phyloP scores from a whole-genome alignment of 1,139 yeast species.

The Pichia sp. region DNA sequence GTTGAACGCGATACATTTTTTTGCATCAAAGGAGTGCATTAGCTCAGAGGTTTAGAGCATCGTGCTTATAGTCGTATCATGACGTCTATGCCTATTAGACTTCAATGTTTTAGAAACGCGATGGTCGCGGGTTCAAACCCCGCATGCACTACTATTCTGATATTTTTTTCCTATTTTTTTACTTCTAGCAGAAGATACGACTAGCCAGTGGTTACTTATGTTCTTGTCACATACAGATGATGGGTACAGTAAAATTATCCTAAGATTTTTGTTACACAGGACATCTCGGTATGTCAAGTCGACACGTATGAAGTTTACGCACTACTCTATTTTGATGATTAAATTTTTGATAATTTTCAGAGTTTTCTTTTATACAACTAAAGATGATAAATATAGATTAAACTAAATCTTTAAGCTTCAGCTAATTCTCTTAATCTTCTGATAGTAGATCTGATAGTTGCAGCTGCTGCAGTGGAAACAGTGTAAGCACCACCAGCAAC shows the following conservation, averaged over 20 bases:
- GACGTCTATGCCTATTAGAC: conserved; percentile 30
- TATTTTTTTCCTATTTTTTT: conserved; percentile 5
- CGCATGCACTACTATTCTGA: conserved; percentile 28
- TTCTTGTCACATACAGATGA: too few relatives aligned
- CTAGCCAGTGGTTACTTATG: too few relatives aligned
- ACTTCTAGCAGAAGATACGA: neutral
- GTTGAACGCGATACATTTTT: neutral
- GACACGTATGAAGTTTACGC: too few relatives aligned
- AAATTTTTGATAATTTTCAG: too few relatives aligned
- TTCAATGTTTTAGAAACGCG: conserved; percentile 31
- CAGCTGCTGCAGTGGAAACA: conserved; percentile 98
- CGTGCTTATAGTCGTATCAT: conserved; percentile 32
- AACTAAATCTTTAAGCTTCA: conserved; percentile 66
- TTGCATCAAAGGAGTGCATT: conserved; percentile 25
- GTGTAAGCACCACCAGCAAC: conserved; percentile 99
- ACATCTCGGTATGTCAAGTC: too few relatives aligned
- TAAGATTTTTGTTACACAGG: too few relatives aligned
- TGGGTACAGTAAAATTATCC: too few relatives aligned
- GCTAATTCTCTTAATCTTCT: conserved; percentile 99
- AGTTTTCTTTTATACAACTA: conserved; percentile 2
- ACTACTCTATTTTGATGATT: too few relatives aligned
- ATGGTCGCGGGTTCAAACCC: conserved; percentile 34
- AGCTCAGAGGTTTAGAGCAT: conserved; percentile 34
- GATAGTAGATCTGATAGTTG: conserved; percentile 99
- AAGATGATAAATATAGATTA: neutral